Evolutionary conservation across 306 rosid species (phyloP), one percentile per base, ranked within the genome.

Genomic region (Citrullus colocynthis): DNA sequence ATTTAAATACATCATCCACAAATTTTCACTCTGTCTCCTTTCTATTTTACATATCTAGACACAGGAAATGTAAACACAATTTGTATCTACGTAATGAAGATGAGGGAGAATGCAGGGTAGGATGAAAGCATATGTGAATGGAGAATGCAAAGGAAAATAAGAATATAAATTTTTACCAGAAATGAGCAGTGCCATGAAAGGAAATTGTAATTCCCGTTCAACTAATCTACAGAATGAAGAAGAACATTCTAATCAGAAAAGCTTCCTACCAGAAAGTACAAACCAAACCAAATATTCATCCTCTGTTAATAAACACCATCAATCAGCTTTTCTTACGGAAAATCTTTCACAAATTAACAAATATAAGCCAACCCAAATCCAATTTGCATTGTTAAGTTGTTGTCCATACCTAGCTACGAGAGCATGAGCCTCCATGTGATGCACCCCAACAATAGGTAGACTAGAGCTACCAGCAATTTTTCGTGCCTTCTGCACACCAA

Each of bases 401-500:
- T 18, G 56, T 80, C 12, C 70, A 45, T 87, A 92, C 97, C 98
- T 95, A 79, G 97, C 96, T 49, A 95, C 97, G n/a, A 95, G 86
- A 84, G 97, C 96, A 90, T 92, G 97, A 82, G 97, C 98, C 78
- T 95, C 98, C 97, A 92, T 95, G 85, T 95, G 98, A 92, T 95
- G 97, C 64, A 95, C 84, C 79, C 97, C 97, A 83, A 92, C 59
- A 55, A 95, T 88, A 36, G 98, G 98, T 66, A 95, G 85, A 78
- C 74, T 83, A 81, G 81, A 88, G 59, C 78, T 73, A 59, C 97
- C 87, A 14, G 97, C 91, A 82, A 89, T 79, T 84, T 85, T 86
- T 32, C 91, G 87, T 17, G 97, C 97, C 84, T 95, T 95, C 67
- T 74, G 93, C 84, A 92, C 96, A 18, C 99, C 99, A 84, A 95